phyloP scores from a whole-genome alignment of 2,329 filamentous ascomycete genomes.

The Cordyceps farinosa region DNA sequence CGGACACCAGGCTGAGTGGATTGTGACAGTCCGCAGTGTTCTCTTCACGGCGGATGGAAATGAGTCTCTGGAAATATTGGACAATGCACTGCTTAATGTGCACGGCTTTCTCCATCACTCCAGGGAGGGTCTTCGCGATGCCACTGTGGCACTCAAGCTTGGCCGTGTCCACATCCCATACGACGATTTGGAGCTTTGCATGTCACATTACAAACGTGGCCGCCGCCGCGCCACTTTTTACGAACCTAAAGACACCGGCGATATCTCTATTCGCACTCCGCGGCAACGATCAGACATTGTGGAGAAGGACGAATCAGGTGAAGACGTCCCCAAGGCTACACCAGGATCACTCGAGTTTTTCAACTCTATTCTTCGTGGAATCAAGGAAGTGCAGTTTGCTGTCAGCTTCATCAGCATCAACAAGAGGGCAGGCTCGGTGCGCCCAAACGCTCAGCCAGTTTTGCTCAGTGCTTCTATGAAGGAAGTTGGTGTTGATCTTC shows the following conservation, averaged over 20 bases:
- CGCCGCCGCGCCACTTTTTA: slow-evolving; percentile 35
- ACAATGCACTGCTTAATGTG: slow-evolving; percentile 82
- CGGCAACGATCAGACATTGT: slow-evolving; percentile 63
- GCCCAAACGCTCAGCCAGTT: slow-evolving; percentile 65
- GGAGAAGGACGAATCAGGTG: slow-evolving; percentile 56
- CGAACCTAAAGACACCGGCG: slow-evolving; percentile 43
- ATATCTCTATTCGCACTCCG: slow-evolving; percentile 68
- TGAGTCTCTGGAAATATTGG: slow-evolving; percentile 83
- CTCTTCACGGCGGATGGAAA: slow-evolving; percentile 82
- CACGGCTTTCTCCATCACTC: slow-evolving; percentile 87
- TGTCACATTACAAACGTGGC: slow-evolving; percentile 51
- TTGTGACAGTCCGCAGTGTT: slow-evolving; percentile 78
- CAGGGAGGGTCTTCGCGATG: slow-evolving; percentile 82
- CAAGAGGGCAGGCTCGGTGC: slow-evolving; percentile 68
- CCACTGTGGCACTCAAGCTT: slow-evolving; percentile 84
- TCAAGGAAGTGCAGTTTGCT: slow-evolving; percentile 95
- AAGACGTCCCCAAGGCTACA: slow-evolving; percentile 70
- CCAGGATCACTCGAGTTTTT: slow-evolving; percentile 92
- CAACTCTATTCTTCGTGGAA: slow-evolving; percentile 82
- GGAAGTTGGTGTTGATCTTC: slow-evolving; percentile 88
- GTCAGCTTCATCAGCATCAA: slow-evolving; percentile 87
- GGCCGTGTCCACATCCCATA: slow-evolving; percentile 87
- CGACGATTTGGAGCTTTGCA: slow-evolving; percentile 72
- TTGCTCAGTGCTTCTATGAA: slow-evolving; percentile 90
- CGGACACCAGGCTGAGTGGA: slow-evolving; percentile 83